Base-by-base conservation (phyloP, 495 filamentous ascomycete species). In the Trichodelitschia bisporula region DNA sequence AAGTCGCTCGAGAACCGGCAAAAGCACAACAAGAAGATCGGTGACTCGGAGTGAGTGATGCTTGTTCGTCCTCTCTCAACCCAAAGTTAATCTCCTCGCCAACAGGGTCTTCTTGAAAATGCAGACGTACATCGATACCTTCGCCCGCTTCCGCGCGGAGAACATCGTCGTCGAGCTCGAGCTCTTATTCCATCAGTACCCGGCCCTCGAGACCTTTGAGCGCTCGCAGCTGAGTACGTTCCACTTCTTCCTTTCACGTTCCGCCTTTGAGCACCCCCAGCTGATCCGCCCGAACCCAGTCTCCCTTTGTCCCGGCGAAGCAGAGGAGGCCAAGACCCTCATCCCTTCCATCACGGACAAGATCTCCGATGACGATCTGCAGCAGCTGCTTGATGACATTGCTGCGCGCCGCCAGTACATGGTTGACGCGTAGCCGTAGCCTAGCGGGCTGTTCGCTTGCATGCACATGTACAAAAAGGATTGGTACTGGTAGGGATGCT, bases 241-340 rank as follows among this genome's bases (percentile, higher is more conserved):
- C 27, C 15, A 32, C 36, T 31, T 28, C 24, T 1, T 20, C 16
- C 28, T 18, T 12, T n/a, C 15, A 6, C 13, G 1, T 1, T 31
- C 17, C 14, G 10, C 11, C 17, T 28, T 30, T 4, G 4, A 11
- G 12, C 15, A 21, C 25, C 3, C 15, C 9, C 0, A 3, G 13
- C 15, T 28, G 36, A 11, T 35, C 19, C 1, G 4, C 8, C 26
- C 13, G 16, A 12, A 13, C 17, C 18, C 29, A 89, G 84, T 78
- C 4, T 80, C 78, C 33, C 59, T 97, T 15, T 90, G 79, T 52
- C 91, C 80, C 44, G 82, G 91, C 40, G 72, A 64, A 15, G 71
- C 75, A 25, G 89, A 97, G 40, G 86, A 97, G 57, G 89, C 86
- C 40, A 91, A 92, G 58, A 90, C 77, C 5, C 60, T 97, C 27